Percentiles rank a stretch among this genome's conserved stretches.
phyloP scores from a whole-genome alignment of 2,329 filamentous ascomycete species.

The Ophiocordyceps camponoti-leonardi region DNA sequence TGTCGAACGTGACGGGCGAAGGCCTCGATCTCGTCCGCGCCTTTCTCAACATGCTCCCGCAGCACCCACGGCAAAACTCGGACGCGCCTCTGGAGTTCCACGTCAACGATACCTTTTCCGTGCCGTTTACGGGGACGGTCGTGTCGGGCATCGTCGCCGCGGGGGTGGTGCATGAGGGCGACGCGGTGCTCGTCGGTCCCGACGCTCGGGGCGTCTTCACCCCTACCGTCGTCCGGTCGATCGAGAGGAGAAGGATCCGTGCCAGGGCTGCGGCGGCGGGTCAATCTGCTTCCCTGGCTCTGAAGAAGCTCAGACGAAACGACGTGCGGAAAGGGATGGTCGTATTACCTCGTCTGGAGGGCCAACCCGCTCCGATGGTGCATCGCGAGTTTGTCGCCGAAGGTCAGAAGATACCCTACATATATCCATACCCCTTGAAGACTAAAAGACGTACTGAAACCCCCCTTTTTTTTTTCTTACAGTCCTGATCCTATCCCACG shows the following conservation, averaged over 20 bases:
- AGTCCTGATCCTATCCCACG: slow-evolving; percentile 89
- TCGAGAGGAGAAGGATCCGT: slow-evolving; percentile 82
- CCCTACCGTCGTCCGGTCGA: slow-evolving; percentile 73
- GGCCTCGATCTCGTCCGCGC: slow-evolving; percentile 78
- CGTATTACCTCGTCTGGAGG: slow-evolving; percentile 68
- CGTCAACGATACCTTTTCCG: slow-evolving; percentile 94
- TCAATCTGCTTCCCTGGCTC: slow-evolving; percentile 79
- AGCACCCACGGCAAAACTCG: slow-evolving; percentile 81
- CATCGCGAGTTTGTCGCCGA: slow-evolving; percentile 65
- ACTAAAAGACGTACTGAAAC: no score
- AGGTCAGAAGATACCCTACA: slow-evolving; percentile 23
- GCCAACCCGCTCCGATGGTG: slow-evolving; percentile 51
- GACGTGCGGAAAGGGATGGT: slow-evolving; percentile 98
- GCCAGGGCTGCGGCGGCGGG: slow-evolving; percentile 81
- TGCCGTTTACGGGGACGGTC: slow-evolving; percentile 91
- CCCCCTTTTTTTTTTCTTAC: no score
- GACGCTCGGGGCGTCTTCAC: slow-evolving; percentile 83
- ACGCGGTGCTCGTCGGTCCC: slow-evolving; percentile 74
- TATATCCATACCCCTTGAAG: no score
- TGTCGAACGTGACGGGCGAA: slow-evolving; percentile 92
- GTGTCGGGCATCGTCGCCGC: slow-evolving; percentile 87
- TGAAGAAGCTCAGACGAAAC: slow-evolving; percentile 74
- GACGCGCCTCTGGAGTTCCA: slow-evolving; percentile 86
- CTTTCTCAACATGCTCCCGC: slow-evolving; percentile 88
- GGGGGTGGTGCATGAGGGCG: slow-evolving; percentile 77